phyloP scores from a whole-genome alignment of 495 filamentous ascomycete genomes.

The Neurospora hispaniola region DNA sequence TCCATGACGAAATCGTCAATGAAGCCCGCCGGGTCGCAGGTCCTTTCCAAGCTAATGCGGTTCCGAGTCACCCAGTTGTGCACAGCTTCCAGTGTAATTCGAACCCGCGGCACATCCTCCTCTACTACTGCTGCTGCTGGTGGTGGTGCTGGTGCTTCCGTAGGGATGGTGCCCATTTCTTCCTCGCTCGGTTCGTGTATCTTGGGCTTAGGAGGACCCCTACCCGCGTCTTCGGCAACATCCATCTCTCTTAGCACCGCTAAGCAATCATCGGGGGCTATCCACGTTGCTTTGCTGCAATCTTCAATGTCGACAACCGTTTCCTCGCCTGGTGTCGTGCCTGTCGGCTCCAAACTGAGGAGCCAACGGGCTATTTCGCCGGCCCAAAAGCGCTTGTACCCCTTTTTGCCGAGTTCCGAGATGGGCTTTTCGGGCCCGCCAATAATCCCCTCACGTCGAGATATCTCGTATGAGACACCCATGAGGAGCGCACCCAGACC shows the following conservation, averaged over 20 bases:
- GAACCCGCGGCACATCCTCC: constrained; percentile 32
- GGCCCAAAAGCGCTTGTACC: constrained; percentile 77
- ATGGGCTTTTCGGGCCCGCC: constrained; percentile 93
- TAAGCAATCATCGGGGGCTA: constrained; percentile 72
- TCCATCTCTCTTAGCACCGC: constrained; percentile 69
- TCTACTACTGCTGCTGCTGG: not conserved
- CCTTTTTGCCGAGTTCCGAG: constrained; percentile 67
- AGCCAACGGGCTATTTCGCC: constrained; percentile 60
- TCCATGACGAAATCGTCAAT: constrained; percentile 37
- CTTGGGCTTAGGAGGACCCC: constrained; percentile 23
- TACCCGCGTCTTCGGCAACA: constrained; percentile 50
- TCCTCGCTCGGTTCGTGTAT: constrained; percentile 9
- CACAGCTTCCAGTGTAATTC: constrained; percentile 45
- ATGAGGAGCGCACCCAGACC: constrained; percentile 85
- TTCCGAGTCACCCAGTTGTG: constrained; percentile 41
- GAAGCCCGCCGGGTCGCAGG: constrained; percentile 50
- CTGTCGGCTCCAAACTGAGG: constrained; percentile 33
- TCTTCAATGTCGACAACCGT: constrained; percentile 28
- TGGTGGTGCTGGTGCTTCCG: not conserved
- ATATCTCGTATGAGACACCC: constrained; percentile 86
- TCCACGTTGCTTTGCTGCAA: constrained; percentile 54
- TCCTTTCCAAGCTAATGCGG: constrained; percentile 32
- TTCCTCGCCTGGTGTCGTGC: constrained; percentile 10
- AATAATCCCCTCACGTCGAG: constrained; percentile 69
- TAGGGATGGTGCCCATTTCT: constrained; percentile 6